A percentile compares a stretch with the other conserved stretches of the same genome.
Evolutionary conservation across 129 eudicot species (phyloP).

Genomic region (Apium graveolens): DNA sequence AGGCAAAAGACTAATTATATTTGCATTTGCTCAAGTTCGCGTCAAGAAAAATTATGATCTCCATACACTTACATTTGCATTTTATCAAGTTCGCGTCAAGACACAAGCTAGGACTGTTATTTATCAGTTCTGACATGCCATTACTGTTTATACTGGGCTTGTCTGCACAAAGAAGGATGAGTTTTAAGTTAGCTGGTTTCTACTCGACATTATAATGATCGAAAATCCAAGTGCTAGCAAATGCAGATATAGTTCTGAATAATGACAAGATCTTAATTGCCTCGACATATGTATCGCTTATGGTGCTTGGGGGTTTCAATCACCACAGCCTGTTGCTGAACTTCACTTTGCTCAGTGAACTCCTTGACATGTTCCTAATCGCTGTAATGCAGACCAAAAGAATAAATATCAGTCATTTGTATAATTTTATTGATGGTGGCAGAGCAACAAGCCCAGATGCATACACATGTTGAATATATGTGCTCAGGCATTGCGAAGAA

Average conservation of each 20-base stretch:
- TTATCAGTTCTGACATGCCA: background rate
- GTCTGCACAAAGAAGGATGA: constrained; percentile 1
- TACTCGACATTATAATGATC: too few relatives aligned
- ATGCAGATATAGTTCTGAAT: background rate
- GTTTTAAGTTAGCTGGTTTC: background rate
- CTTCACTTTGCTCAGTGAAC: constrained; percentile 30
- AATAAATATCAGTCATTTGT: background rate
- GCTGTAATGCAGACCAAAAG: constrained; percentile 32
- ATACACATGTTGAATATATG: background rate
- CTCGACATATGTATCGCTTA: constrained; percentile 57
- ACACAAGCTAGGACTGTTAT: constrained; percentile 2
- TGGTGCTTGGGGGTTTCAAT: constrained; percentile 48
- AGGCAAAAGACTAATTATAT: too few relatives aligned
- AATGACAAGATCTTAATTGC: constrained; percentile 17
- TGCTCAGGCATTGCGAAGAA: background rate
- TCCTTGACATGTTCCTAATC: constrained; percentile 46
- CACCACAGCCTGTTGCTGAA: constrained; percentile 39
- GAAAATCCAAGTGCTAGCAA: too few relatives aligned
- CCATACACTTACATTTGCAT: constrained; percentile 11
- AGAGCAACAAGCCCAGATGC: background rate
- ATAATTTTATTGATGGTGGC: background rate
- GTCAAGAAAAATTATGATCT: constrained; percentile 11
- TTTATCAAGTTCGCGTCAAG: constrained; percentile 16
- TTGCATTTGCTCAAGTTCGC: too few relatives aligned
- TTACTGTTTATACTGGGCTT: background rate